Conservation (phyloP, 2,329 filamentous ascomycete species). For the Tolypocladium ophioglossoides region DNA sequence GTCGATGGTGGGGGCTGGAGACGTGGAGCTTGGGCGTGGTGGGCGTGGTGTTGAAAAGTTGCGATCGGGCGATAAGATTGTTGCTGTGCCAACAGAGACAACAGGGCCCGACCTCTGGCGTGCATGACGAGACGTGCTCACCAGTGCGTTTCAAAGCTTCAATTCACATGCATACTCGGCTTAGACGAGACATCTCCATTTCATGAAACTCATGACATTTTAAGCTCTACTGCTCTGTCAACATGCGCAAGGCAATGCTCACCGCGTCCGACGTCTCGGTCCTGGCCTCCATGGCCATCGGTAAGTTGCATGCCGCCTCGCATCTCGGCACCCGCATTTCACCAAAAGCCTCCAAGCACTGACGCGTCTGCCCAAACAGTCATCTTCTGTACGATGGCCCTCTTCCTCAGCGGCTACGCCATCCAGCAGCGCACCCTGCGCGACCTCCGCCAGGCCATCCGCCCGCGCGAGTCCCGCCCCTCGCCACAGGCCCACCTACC, state of each 20-base stretch:
- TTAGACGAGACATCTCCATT: not conserved
- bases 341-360: slow-evolving; percentile 1
- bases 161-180: not conserved
- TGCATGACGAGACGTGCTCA: not conserved
- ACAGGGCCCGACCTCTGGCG: slow-evolving; percentile 5
- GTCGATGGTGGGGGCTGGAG: not conserved
- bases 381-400: slow-evolving; percentile 64
- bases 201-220: no score
- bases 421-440: slow-evolving; percentile 79
- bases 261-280: slow-evolving; percentile 62
- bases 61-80: slow-evolving; percentile 27
- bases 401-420: slow-evolving; percentile 81
- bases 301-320: slow-evolving; percentile 29
- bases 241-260: slow-evolving; percentile 43
- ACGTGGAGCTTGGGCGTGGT: slow-evolving; percentile 8
- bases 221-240: not conserved
- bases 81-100: slow-evolving; percentile 30
- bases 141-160: not conserved
- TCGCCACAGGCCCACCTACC: slow-evolving; percentile 40
- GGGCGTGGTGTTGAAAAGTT: slow-evolving; percentile 4
- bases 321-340: slow-evolving; percentile 8
- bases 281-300: slow-evolving; percentile 50
- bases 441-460: slow-evolving; percentile 65
- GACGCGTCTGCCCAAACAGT: slow-evolving; percentile 33
- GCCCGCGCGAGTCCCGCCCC: slow-evolving; percentile 31